A percentile compares a stretch with the other conserved stretches of the same genome.
These are phyloP conservation scores for Westerdykella sp. DNA, from an alignment of 2,329 filamentous ascomycete species.

Conservation along the genomic window DNA sequence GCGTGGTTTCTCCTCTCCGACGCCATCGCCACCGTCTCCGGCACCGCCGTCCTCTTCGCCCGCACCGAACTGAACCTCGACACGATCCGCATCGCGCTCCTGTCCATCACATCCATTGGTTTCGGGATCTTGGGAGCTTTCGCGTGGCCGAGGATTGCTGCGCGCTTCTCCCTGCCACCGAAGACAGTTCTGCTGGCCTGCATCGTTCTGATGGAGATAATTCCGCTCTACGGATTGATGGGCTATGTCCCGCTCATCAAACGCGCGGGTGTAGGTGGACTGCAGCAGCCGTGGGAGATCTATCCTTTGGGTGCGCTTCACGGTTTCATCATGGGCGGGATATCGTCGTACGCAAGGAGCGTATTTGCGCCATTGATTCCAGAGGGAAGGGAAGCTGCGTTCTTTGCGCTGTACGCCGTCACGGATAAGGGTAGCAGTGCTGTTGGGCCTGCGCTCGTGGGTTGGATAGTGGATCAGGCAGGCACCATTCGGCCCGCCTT, in stretches of 20 bases:
- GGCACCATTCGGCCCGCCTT: constrained; percentile 56
- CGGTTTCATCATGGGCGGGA: constrained; percentile 79
- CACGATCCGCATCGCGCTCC: constrained; percentile 74
- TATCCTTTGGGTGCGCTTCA: constrained; percentile 81
- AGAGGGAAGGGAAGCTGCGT: constrained; percentile 83
- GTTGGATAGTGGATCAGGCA: constrained; percentile 68
- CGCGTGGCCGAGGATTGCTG: constrained; percentile 73
- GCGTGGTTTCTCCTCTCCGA: constrained; percentile 93
- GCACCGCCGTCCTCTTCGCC: constrained; percentile 88
- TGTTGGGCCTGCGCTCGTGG: constrained; percentile 86
- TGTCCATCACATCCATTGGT: constrained; percentile 83
- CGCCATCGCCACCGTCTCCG: constrained; percentile 84
- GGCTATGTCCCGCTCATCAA: constrained; percentile 75
- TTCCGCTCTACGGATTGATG: constrained; percentile 79
- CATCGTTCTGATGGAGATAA: constrained; percentile 78
- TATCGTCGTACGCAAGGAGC: constrained; percentile 82
- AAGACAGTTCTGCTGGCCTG: constrained; percentile 81
- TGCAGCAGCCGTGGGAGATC: constrained; percentile 89
- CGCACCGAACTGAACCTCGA: constrained; percentile 87
- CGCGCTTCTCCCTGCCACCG: constrained; percentile 58
- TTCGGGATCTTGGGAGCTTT: constrained; percentile 83
- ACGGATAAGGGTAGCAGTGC: constrained; percentile 91
- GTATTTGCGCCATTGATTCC: constrained; percentile 88
- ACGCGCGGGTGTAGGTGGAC: constrained; percentile 65
- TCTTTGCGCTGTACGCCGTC: constrained; percentile 90